Evolutionary conservation across 345 rosid species (phyloP).

Genomic region (Cardamine occulta): DNA sequence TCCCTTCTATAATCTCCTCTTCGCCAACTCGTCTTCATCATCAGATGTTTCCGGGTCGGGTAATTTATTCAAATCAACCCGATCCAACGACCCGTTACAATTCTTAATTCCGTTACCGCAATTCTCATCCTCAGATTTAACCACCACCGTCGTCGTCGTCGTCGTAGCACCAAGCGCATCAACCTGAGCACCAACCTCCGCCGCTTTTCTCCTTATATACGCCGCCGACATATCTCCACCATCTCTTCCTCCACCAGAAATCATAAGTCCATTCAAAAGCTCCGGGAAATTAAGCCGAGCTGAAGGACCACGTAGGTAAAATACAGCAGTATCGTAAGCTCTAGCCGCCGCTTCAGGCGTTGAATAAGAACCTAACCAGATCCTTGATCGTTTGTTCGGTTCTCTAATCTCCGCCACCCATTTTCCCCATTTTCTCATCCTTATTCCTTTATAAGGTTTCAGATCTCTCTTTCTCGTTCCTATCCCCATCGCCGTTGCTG

Average conservation of each 20-base stretch:
- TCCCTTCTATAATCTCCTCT: conserved; percentile 25
- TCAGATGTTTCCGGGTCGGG: conserved; percentile 88
- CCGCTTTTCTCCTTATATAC: conserved; percentile 80
- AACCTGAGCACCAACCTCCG: conserved; percentile 92
- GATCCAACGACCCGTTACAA: conserved; percentile 52
- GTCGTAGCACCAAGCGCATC: conserved; percentile 69
- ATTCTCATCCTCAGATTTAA: conserved; percentile 26
- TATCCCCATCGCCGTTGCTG: conserved; percentile 35
- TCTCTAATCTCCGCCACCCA: conserved; percentile 99
- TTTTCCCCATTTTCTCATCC: conserved; percentile 99
- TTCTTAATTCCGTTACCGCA: neutral
- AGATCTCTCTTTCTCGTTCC: conserved; percentile 50
- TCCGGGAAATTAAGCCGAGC: conserved; percentile 95
- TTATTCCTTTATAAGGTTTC: conserved; percentile 80
- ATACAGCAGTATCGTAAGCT: conserved; percentile 96
- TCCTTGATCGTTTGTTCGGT: conserved; percentile 92
- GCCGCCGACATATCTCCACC: conserved; percentile 78
- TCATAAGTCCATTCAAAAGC: conserved; percentile 46
- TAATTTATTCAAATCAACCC: conserved; percentile 87
- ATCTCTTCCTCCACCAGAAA: conserved; percentile 10
- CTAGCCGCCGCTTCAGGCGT: conserved; percentile 94
- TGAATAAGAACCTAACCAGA: conserved; percentile 97
- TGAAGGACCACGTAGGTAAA: conserved; percentile 85
- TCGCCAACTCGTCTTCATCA: conserved; percentile 52
- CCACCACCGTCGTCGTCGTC: conserved; percentile 36